Evolutionary conservation across 805 yeast genomes (phyloP), one percentile per base, ranked within the genome.

Genomic region (Pichia rugopelliculosa): DNA sequence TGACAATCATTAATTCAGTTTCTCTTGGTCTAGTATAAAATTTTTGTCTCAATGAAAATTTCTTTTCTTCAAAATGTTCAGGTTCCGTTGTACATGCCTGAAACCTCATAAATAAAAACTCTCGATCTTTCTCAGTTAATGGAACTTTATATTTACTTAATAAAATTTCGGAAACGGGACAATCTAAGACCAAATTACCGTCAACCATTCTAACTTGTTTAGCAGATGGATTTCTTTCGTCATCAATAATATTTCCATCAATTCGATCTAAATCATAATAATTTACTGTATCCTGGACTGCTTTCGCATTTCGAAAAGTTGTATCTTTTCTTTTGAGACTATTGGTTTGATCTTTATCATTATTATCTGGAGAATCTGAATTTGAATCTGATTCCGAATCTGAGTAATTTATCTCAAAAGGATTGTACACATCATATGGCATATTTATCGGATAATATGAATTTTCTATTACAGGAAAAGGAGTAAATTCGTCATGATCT

Each of bases 51-150:
- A 91, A 71, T n/a, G 84, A 81, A 69, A 87, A 93, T 56, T 80
- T 77, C 53, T 75, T 75, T 10, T 56, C 55, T 18, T 65, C 68
- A 59, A 86, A 87, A 47, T 82, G 79, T 11, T 78, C 72, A 0
- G 98, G 98, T 53, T 91, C 95, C 63, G 96, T 84, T 1, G 98
- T 91, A 20, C 87, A 89, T 0, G 96, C 97, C 48, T 93, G 87
- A 66, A 90, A 91, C 63, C 98, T 76, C 91, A 91, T 83, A 58
- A 83, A 87, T 30, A 80, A 74, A 73, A 84, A 84, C 70, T 91
- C 90, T 61, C 72, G 67, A 62, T 55, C 68, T 38, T 57, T 71
- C 56, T 50, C 76, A 59, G 60, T 73, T 67, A 58, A 70, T 60
- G 47, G 77, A 67, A 53, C 62, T 42, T 70, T 63, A 57, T 75